Conservation (phyloP, 345 rosid genomes). For the Jatropha curcas region DNA sequence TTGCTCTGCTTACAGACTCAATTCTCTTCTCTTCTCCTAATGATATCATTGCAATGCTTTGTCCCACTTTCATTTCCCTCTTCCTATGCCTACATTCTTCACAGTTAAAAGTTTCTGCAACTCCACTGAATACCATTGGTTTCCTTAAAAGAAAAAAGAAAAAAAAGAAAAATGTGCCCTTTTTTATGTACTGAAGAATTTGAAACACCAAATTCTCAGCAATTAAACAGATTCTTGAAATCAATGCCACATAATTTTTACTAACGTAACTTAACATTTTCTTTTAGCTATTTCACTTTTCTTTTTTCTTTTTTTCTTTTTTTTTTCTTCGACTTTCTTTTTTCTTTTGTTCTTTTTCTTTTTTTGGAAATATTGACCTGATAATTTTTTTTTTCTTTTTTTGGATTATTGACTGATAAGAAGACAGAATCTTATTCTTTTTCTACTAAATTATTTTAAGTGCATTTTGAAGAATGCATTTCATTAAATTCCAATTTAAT, state of each 20-base stretch:
- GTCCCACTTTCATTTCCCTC: constrained; percentile 29
- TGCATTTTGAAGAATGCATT: no score
- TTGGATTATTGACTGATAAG: background rate
- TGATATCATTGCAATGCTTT: constrained; percentile 41
- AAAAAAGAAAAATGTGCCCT: background rate
- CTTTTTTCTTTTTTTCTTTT: no score
- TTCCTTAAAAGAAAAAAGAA: background rate
- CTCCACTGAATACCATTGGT: background rate
- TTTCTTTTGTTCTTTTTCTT: no score
- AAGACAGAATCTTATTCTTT: no score
- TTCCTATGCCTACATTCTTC: constrained; percentile 25
- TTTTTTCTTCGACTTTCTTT: no score
- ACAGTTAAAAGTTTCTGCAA: constrained; percentile 33
- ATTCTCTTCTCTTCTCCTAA: constrained; percentile 64
- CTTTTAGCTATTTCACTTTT: no score
- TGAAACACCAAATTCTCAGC: background rate
- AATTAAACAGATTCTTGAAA: background rate
- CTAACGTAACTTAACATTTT: background rate
- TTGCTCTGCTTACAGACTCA: constrained; percentile 57
- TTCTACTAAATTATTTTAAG: no score
- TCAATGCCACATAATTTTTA: background rate
- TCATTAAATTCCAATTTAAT: no score
- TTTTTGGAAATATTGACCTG: no score
- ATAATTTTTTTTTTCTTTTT: no score
- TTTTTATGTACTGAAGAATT: background rate